Conservation (phyloP, 495 filamentous ascomycete species). For the Podospora conica region DNA sequence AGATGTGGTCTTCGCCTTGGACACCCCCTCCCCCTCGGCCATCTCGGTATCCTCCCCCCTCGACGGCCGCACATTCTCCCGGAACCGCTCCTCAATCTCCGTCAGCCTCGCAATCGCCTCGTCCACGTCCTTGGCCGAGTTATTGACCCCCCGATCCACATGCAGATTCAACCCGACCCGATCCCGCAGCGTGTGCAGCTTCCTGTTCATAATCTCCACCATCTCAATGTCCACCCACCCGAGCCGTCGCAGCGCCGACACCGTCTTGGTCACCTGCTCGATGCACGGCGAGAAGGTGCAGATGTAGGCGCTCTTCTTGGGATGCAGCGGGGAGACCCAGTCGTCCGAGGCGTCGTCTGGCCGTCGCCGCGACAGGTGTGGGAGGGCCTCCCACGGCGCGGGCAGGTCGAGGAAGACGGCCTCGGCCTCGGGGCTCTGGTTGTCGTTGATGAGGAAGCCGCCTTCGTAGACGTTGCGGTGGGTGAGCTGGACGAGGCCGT, state of each 20-base stretch:
- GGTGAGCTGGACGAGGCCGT: constrained; percentile 67
- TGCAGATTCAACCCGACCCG: constrained; percentile 54
- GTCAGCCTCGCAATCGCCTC: constrained; percentile 69
- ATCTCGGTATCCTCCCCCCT: constrained; percentile 6
- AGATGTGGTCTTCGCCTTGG: constrained; percentile 25
- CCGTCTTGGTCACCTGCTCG: constrained; percentile 83
- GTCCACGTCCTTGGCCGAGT: constrained; percentile 60
- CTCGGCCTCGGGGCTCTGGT: constrained; percentile 56
- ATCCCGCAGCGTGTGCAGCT: constrained; percentile 76
- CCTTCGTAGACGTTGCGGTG: constrained; percentile 87
- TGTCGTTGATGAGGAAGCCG: constrained; percentile 63
- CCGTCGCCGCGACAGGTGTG: constrained; percentile 64
- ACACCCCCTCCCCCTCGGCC: constrained; percentile 13
- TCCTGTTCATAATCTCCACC: constrained; percentile 73
- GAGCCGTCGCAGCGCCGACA: constrained; percentile 65
- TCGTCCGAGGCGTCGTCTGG: constrained; percentile 17
- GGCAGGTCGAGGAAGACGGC: constrained; percentile 90
- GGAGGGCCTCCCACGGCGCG: constrained; percentile 85
- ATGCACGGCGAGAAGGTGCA: constrained; percentile 97
- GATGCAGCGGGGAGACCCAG: constrained; percentile 64
- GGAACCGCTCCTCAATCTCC: constrained; percentile 62
- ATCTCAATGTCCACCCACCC: constrained; percentile 91
- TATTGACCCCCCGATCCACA: constrained; percentile 36
- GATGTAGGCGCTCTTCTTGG: constrained; percentile 58
- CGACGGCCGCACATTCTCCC: constrained; percentile 43